phyloP scores from a whole-genome alignment of 2,329 filamentous ascomycete species.

The Ceratocystis smalleyi region DNA sequence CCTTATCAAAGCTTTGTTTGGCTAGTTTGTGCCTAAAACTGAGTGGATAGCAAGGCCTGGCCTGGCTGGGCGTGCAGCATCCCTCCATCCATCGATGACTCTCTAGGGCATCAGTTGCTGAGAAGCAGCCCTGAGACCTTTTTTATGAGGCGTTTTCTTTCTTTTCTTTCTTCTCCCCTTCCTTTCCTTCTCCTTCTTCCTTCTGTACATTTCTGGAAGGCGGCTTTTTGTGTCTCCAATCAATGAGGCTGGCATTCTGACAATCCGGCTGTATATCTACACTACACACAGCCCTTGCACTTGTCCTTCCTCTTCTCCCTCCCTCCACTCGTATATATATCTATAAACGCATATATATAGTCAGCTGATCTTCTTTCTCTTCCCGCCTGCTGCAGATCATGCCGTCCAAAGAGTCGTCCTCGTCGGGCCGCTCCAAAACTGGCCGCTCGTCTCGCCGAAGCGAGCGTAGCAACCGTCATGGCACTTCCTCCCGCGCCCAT shows the following conservation, averaged over 20 bases:
- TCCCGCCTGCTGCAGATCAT: not conserved
- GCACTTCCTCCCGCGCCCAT: slow-evolving; percentile 13
- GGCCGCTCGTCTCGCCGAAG: slow-evolving; percentile 16
- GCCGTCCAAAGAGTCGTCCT: slow-evolving; percentile 9
- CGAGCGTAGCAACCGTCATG: slow-evolving; percentile 16
- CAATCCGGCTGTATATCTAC: not conserved
- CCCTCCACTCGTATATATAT: not conserved
- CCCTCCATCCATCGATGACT: slow-evolving; percentile 1
- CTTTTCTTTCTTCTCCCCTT: not conserved
- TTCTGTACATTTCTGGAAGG: not conserved
- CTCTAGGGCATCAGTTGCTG: not conserved
- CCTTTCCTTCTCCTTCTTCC: not conserved
- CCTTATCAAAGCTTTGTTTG: not conserved
- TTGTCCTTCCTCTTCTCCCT: no score
- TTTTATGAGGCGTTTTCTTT: slow-evolving; percentile 7
- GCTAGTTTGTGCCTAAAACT: slow-evolving; percentile 4
- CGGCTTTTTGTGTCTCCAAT: not conserved
- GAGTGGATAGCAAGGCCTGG: slow-evolving; percentile 3
- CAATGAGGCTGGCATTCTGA: not conserved
- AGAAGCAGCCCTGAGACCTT: not conserved
- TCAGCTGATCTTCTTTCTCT: not conserved
- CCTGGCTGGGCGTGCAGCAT: not conserved
- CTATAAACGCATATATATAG: not conserved
- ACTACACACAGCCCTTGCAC: no score
- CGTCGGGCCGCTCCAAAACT: slow-evolving; percentile 6